Base-by-base conservation (phyloP, 257 asterid genomes). In the Ophiorrhiza pumila region DNA sequence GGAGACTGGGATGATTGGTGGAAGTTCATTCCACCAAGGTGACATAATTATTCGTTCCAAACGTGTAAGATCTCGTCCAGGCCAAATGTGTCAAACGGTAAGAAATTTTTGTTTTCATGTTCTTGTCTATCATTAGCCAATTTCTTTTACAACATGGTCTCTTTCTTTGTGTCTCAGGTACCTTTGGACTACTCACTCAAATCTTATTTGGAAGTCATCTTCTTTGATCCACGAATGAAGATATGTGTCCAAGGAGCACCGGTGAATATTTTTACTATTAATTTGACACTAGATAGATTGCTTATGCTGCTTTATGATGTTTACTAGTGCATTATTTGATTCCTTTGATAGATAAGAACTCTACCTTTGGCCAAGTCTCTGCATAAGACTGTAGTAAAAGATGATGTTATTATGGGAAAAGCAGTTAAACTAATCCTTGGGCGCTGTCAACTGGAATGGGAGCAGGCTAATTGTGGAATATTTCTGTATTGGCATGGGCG, bases 401-500 rank as follows among this genome's bases (percentile, higher is more conserved):
- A 77, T 68, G 96, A 87, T 57, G 14, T 4, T 55, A 82, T 89
- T 31, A 77, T 85, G 88, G 86, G 81, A 52, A 91, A 85, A 71
- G 64, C 76, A 18, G 88, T 91, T 62, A 82, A 82, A 23, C 88
- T 91, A 69, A 86, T 74, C 42, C 87, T 89, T 74, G 96, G 96
- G 55, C 79, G 87, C 62, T 81, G 85, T 85, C 97, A 91, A 75
- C 41, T 84, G 74, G 97, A 89, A 66, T 85, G 92, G 96, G 97
- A 91, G 81, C 83, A 77, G 74, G 91, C 86, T 66, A 91, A 91
- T 69, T 87, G 96, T 78, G 97, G 97, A 72, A 82, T 91, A 65
- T 91, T 91, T 82, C 71, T 91, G 49, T 91, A 86, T 76, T 91
- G 97, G 97, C 96, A 87, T 77, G 97, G 96, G 64, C 97, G 96